Evolutionary conservation across 2,329 filamentous ascomycete species (phyloP), one percentile per base, ranked within the genome.

Genomic region (Fusarium tjaetaba): DNA sequence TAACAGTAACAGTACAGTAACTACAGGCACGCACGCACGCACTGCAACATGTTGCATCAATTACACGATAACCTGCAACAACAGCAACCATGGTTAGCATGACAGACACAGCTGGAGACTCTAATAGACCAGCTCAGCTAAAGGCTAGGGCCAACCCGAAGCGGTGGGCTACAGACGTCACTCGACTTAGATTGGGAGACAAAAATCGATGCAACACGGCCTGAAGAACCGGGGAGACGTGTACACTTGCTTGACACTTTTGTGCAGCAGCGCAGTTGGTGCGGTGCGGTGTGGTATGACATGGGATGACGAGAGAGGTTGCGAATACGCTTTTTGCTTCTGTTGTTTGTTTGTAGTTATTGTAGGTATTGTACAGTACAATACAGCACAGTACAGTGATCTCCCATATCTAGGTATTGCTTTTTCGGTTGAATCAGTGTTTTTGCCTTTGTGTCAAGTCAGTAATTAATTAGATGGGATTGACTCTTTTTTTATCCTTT

Each of bases 221-320:
- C 64, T 74, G 61, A 69, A 68, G 59, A 70, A 66, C 72, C 61
- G 30, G 70, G 61, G 70, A 60, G 70, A 57, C 52, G 71, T 74
- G 71, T 72, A 64, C 56, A 64, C 56, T 65, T 72, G 63, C 56
- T 68, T 69, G 70, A 76, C 65, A 43, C 65, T 73, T 59, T 70
- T 66, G 68, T 73, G 61, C 75, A 75, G 67, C 71, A 72, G 57
- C 63, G 70, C 71, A 72, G 63, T 63, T 65, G 67, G 65, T 72
- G 65, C 75, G 76, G 72, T 74, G 77, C 75, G 76, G 72, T 74
- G 77, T 78, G 45, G 53, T 32, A 63, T 60, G 75, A 76, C 72
- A 76, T 76, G 72, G 74, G 64, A 77, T 77, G 76, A 77, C 68
- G 65, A 73, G 64, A 73, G 64, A 69, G 49, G 55, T 67, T 60